Conservation (phyloP, 2,329 filamentous ascomycete genomes). For the Aspergillus novoparasiticus region DNA sequence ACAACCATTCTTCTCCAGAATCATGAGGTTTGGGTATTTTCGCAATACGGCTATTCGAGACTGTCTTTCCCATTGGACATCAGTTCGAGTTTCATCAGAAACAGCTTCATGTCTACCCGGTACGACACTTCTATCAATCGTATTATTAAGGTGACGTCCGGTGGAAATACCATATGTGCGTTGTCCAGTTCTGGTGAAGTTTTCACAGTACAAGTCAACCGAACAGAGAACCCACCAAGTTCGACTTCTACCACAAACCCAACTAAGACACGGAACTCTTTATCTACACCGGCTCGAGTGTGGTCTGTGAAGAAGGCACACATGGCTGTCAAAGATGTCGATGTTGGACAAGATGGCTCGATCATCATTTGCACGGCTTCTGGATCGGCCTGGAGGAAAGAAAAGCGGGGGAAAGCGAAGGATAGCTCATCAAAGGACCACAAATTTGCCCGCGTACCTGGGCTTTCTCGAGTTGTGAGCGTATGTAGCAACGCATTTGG, state of each 20-base stretch:
- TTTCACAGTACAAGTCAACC: slow-evolving; percentile 79
- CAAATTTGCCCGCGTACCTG: slow-evolving; percentile 90
- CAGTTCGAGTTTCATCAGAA: slow-evolving; percentile 68
- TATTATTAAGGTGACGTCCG: slow-evolving; percentile 76
- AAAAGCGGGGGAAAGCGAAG: slow-evolving; percentile 80
- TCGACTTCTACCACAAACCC: slow-evolving; percentile 86
- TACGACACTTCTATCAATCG: slow-evolving; percentile 67
- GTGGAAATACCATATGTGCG: slow-evolving; percentile 89
- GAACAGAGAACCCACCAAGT: slow-evolving; percentile 61
- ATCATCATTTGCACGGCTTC: slow-evolving; percentile 92
- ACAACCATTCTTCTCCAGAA: slow-evolving; percentile 85
- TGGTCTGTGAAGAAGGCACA: slow-evolving; percentile 87
- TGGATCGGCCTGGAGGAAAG: slow-evolving; percentile 88
- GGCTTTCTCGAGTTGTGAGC: slow-evolving; percentile 78
- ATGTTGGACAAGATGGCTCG: slow-evolving; percentile 87
- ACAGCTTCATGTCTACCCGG: slow-evolving; percentile 65
- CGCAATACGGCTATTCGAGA: slow-evolving; percentile 93
- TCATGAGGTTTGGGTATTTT: slow-evolving; percentile 89
- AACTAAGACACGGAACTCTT: slow-evolving; percentile 79
- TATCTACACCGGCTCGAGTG: slow-evolving; percentile 76
- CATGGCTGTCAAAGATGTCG: slow-evolving; percentile 82
- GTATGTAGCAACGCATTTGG: slow-evolving; percentile 89
- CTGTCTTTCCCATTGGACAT: slow-evolving; percentile 79
- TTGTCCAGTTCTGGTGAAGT: slow-evolving; percentile 82
- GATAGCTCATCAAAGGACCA: slow-evolving; percentile 79